Conservation (phyloP, 2,329 filamentous ascomycete species). For the Calycina herbarum region DNA sequence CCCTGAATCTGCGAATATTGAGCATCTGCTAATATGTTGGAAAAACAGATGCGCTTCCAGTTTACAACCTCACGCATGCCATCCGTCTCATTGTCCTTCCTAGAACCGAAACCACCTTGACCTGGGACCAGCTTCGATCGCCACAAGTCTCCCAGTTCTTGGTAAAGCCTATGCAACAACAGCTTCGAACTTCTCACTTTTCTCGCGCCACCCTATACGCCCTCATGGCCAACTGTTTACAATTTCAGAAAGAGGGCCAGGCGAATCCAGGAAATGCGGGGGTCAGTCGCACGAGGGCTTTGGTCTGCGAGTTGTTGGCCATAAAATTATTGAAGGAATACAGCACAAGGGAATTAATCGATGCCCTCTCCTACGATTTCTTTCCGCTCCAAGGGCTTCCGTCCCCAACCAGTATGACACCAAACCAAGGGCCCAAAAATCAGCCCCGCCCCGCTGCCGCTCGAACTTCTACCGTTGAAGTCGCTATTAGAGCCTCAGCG, state of each 20-base stretch:
- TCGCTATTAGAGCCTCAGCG: slow-evolving; percentile 88
- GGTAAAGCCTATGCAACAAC: slow-evolving; percentile 90
- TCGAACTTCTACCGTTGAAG: slow-evolving; percentile 85
- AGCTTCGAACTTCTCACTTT: slow-evolving; percentile 80
- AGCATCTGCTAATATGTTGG: neutral
- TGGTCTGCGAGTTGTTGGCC: slow-evolving; percentile 87
- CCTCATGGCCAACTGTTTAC: slow-evolving; percentile 88
- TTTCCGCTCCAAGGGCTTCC: slow-evolving; percentile 83
- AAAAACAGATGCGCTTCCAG: slow-evolving; percentile 71
- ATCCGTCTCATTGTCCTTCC: slow-evolving; percentile 82
- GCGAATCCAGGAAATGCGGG: slow-evolving; percentile 81
- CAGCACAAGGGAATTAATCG: slow-evolving; percentile 84
- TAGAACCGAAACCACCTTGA: slow-evolving; percentile 85
- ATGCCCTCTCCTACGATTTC: slow-evolving; percentile 93
- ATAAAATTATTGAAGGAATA: slow-evolving; percentile 91
- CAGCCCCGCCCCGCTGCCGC: slow-evolving; percentile 59
- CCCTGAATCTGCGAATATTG: neutral
- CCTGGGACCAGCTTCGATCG: slow-evolving; percentile 94
- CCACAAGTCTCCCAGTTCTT: slow-evolving; percentile 95
- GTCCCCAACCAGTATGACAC: slow-evolving; percentile 42
- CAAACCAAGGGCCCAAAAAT: slow-evolving; percentile 37
- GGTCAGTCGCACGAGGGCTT: slow-evolving; percentile 77
- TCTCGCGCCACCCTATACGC: slow-evolving; percentile 85
- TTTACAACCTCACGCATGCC: slow-evolving; percentile 88
- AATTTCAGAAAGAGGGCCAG: slow-evolving; percentile 86